Evolutionary conservation across 257 asterid species (phyloP).

Genomic region (Solanum pimpinellifolium): DNA sequence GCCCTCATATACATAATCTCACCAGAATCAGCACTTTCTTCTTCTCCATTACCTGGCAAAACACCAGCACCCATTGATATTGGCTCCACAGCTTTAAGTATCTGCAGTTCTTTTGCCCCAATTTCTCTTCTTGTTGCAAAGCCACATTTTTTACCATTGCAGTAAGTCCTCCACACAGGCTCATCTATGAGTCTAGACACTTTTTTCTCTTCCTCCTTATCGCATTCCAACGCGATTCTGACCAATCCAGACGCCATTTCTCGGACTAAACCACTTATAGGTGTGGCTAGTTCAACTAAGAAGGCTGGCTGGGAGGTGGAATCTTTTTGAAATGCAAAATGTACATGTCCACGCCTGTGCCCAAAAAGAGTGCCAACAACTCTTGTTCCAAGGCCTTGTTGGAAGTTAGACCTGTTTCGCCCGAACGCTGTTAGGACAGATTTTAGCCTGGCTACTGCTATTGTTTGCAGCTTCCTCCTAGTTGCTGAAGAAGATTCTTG

Average conservation of each 20-base stretch:
- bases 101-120: slow-evolving; percentile 25
- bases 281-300: slow-evolving; percentile 39
- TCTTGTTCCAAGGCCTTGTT: slow-evolving; percentile 17
- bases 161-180: slow-evolving; percentile 39
- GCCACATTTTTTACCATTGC: slow-evolving; percentile 40
- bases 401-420: slow-evolving; percentile 3
- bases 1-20: slow-evolving; percentile 56
- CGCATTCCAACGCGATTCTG: slow-evolving; percentile 43
- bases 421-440: slow-evolving; percentile 27
- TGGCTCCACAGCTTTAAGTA: slow-evolving; percentile 41
- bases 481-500: slow-evolving; percentile 8
- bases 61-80: slow-evolving; percentile 56
- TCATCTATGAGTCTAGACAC: slow-evolving; percentile 19
- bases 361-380: slow-evolving; percentile 52
- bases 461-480: slow-evolving; percentile 29
- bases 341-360: slow-evolving; percentile 32
- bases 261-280: slow-evolving; percentile 33
- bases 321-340: slow-evolving; percentile 44
- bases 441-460: slow-evolving; percentile 31
- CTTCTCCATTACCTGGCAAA: slow-evolving; percentile 17
- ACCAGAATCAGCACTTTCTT: slow-evolving; percentile 8
- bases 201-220: slow-evolving; percentile 18
- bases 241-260: slow-evolving; percentile 45
- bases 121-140: slow-evolving; percentile 31
- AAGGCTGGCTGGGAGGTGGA: slow-evolving; percentile 27